Percentiles rank a stretch among this genome's conserved stretches.
phyloP scores from a whole-genome alignment of 2,329 filamentous ascomycete genomes.

The Cladosporium sp. region DNA sequence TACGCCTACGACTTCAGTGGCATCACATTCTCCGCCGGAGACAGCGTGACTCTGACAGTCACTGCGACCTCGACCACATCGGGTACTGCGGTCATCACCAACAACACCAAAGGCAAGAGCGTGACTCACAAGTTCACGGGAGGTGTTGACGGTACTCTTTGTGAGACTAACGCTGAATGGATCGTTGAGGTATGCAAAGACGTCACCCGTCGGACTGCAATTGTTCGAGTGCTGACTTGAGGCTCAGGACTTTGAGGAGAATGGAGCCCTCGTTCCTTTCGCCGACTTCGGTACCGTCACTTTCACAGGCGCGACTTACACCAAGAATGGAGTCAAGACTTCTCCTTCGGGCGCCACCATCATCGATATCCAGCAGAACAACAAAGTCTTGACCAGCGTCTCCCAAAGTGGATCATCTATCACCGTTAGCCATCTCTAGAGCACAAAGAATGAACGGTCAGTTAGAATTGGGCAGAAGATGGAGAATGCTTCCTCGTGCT shows the following conservation, averaged over 20 bases:
- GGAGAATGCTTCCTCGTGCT: too few species aligned
- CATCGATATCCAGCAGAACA: constrained; percentile 49
- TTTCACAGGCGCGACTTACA: constrained; percentile 41
- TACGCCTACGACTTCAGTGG: constrained; percentile 55
- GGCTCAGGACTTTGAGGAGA: constrained; percentile 45
- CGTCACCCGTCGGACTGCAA: background rate
- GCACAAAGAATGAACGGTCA: too few species aligned
- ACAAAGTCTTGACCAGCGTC: constrained; percentile 20
- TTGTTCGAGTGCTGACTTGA: background rate
- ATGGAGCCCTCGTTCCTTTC: constrained; percentile 44
- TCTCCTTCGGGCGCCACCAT: constrained; percentile 39
- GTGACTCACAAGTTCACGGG: constrained; percentile 54
- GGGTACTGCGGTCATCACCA: constrained; percentile 51
- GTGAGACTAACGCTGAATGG: constrained; percentile 62
- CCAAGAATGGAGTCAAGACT: constrained; percentile 34
- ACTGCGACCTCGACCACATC: constrained; percentile 43
- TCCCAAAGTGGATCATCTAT: background rate
- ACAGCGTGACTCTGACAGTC: constrained; percentile 46
- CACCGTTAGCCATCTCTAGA: background rate
- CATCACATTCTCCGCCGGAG: constrained; percentile 48
- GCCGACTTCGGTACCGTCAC: constrained; percentile 51
- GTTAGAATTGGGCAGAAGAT: too few species aligned
- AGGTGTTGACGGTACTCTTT: constrained; percentile 44
- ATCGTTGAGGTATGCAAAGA: constrained; percentile 52
- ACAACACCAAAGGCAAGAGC: constrained; percentile 53